phyloP scores from a whole-genome alignment of 78 protist genomes.

The Emiliania huxleyi region DNA sequence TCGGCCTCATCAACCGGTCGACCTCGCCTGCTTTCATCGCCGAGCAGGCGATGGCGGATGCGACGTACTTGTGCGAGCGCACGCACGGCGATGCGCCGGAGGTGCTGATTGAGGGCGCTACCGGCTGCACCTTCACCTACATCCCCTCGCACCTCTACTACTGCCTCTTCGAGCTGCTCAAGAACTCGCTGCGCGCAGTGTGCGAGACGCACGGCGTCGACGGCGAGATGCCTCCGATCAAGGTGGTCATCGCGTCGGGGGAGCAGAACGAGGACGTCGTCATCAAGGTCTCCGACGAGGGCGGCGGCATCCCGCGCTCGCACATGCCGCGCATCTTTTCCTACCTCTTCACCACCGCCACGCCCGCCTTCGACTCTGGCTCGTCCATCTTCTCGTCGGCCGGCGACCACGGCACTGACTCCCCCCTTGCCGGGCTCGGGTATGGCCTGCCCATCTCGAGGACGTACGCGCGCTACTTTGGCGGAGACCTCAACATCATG shows the following conservation, averaged over 20 bases:
- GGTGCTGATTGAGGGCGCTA: slow-evolving; percentile 18
- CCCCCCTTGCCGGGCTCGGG: slow-evolving; percentile 76
- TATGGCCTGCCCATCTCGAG: slow-evolving; percentile 73
- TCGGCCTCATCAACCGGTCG: slow-evolving; percentile 48
- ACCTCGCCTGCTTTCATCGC: slow-evolving; percentile 22
- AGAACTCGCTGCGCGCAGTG: slow-evolving; percentile 62
- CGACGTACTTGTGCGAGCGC: slow-evolving; percentile 49
- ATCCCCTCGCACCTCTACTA: slow-evolving; percentile 66
- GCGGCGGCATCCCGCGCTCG: slow-evolving; percentile 71
- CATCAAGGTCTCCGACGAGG: slow-evolving; percentile 62
- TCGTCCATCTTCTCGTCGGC: background rate
- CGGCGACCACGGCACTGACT: background rate
- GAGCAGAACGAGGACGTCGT: slow-evolving; percentile 55
- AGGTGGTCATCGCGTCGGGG: slow-evolving; percentile 48
- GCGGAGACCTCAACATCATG: slow-evolving; percentile 64
- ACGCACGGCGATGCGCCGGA: slow-evolving; percentile 43
- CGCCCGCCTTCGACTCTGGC: background rate
- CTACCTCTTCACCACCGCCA: slow-evolving; percentile 73
- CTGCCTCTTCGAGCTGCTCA: slow-evolving; percentile 63
- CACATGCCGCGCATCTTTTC: slow-evolving; percentile 39
- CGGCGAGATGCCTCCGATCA: no score
- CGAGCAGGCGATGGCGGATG: slow-evolving; percentile 35
- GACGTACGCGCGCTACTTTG: slow-evolving; percentile 61
- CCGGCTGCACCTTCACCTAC: slow-evolving; percentile 46
- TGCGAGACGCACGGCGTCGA: no score